Evolutionary conservation across 495 filamentous ascomycete genomes (phyloP).

Genomic region (Aspergillus ostianus): DNA sequence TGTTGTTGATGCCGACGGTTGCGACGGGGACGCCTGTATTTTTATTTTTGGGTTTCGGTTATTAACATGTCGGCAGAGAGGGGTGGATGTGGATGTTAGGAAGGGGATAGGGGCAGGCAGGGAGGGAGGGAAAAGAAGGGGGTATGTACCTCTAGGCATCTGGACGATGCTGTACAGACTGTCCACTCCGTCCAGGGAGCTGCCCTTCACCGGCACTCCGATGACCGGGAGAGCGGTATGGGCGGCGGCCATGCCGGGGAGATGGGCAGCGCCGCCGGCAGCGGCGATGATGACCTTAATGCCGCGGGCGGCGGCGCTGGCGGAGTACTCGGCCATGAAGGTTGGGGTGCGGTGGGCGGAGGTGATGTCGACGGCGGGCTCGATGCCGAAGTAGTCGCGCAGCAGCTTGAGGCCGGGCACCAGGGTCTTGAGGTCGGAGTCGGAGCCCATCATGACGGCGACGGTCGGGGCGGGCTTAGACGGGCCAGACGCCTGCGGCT

Average conservation of each 20-base stretch:
- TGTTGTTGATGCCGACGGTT: slow-evolving; percentile 91
- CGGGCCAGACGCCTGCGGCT: slow-evolving; percentile 29
- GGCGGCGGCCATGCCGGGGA: slow-evolving; percentile 89
- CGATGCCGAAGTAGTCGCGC: slow-evolving; percentile 65
- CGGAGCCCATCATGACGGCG: slow-evolving; percentile 91
- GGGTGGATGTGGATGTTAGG: slow-evolving; percentile 3
- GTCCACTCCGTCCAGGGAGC: slow-evolving; percentile 82
- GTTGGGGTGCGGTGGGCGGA: slow-evolving; percentile 91
- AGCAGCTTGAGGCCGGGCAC: slow-evolving; percentile 75
- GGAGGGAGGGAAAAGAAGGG: slow-evolving; percentile 1
- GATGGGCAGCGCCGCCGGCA: slow-evolving; percentile 86
- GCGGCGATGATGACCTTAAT: slow-evolving; percentile 93
- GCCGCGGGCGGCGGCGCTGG: slow-evolving; percentile 61
- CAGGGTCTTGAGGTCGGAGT: slow-evolving; percentile 83
- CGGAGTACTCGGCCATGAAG: slow-evolving; percentile 76
- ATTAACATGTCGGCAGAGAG: slow-evolving; percentile 10
- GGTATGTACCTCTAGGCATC: slow-evolving; percentile 68
- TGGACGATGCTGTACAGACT: slow-evolving; percentile 87
- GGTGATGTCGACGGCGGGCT: slow-evolving; percentile 77
- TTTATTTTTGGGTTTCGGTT: not conserved
- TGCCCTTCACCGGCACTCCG: slow-evolving; percentile 87
- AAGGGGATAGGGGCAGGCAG: not conserved
- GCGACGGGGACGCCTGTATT: slow-evolving; percentile 72
- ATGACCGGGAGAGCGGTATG: slow-evolving; percentile 89
- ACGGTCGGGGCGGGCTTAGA: slow-evolving; percentile 58